A percentile compares a stretch with the other conserved stretches of the same genome.
phyloP scores from a whole-genome alignment of 2,329 filamentous ascomycete genomes.

The Diaporthe citri region DNA sequence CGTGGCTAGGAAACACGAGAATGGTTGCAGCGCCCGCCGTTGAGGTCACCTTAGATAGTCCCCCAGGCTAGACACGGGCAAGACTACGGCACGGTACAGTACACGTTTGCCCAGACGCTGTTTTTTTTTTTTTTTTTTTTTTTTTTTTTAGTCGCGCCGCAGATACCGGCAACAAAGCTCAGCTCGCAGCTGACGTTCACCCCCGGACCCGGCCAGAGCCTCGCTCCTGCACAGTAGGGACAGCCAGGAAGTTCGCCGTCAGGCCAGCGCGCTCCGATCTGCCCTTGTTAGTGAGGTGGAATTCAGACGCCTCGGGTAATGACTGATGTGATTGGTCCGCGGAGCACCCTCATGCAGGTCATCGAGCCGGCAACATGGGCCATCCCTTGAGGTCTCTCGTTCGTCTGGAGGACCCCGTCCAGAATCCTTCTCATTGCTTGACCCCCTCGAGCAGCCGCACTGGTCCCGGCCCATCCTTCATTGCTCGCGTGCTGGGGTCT shows the following conservation, averaged over 20 bases:
- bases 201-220: slow-evolving; percentile 21
- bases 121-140: not conserved
- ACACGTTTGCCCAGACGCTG: not conserved
- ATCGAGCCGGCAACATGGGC: slow-evolving; percentile 38
- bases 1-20: slow-evolving; percentile 46
- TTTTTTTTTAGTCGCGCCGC: not conserved
- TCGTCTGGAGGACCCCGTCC: slow-evolving; percentile 22
- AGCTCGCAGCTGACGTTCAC: slow-evolving; percentile 10
- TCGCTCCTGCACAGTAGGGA: not conserved
- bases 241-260: slow-evolving; percentile 33
- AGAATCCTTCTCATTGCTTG: slow-evolving; percentile 24
- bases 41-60: slow-evolving; percentile 7
- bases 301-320: slow-evolving; percentile 41
- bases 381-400: slow-evolving; percentile 33
- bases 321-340: slow-evolving; percentile 38
- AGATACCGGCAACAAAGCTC: not conserved
- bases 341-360: slow-evolving; percentile 37
- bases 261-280: slow-evolving; percentile 11
- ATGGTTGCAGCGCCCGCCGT: slow-evolving; percentile 24
- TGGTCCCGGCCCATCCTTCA: slow-evolving; percentile 7
- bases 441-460: slow-evolving; percentile 14
- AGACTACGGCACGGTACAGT: slow-evolving; percentile 7
- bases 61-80: slow-evolving; percentile 25
- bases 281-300: slow-evolving; percentile 33
- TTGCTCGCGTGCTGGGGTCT: not conserved